Evolutionary conservation across 352 stramenopile species (phyloP), one percentile per base, ranked within the genome.

Genomic region (Phytophthora citricola): DNA sequence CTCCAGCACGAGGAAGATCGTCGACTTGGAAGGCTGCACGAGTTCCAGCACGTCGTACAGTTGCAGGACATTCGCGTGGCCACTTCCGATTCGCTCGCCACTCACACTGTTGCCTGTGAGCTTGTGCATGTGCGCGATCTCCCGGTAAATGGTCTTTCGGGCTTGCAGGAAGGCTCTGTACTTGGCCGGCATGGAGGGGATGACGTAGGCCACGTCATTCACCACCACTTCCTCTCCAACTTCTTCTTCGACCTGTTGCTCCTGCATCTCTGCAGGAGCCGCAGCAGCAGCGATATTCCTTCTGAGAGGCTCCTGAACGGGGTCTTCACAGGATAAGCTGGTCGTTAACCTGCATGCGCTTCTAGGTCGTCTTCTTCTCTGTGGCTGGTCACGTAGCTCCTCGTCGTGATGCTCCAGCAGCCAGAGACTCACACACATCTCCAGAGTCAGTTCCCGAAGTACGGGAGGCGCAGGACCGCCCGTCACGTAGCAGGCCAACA

Each of bases 11-110:
- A 98, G 61, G 66, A 98, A 98, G 47, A 98, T 94, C 3, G 92
- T 98, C 48, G 85, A 94, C 75, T 98, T 98, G 31, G 87, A 96
- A 26, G 98, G 91, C 73, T 99, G 94, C 17, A 99, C 88, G 29
- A 97, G 87, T 74, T 99, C 97, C 36, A 99, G 78, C 48, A 99
- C 96, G 77, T 99, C 93, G 63, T 97, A 98, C 4, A 99, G 73
- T 76, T 98, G 91, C 36, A 99, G 80, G 12, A 99, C 94, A 66
- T 99, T 99, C 24, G 76, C 72, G 65, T 99, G 96, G n/a, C 94
- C 90, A 27, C 92, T 76, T 46, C 81, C 79, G 47, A 81, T 84
- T 71, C 96, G 58, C 32, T 83, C 73, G 1, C 87, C 85, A 15
- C 79, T 88, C 15, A 92, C 74, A 12, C 81, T 91, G 58, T 95